Percentiles rank a stretch among this genome's conserved stretches.
Conservation (phyloP, 495 filamentous ascomycete species). For the Talaromyces stipitatus region DNA sequence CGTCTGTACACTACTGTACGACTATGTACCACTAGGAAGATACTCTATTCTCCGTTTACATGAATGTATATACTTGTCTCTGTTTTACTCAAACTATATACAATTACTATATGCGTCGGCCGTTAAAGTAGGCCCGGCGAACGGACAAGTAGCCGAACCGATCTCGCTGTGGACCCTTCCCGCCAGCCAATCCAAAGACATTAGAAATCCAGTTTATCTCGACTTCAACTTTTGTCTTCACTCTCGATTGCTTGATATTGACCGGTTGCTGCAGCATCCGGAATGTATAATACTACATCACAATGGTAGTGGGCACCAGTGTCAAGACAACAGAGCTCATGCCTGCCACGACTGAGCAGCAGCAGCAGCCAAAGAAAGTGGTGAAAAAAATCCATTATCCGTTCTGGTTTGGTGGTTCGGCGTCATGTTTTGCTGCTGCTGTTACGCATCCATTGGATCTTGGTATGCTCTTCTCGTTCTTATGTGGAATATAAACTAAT, state of each 20-base stretch:
- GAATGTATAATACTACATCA: conserved; percentile 2
- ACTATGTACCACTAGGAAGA: not conserved
- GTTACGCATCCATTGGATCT: conserved; percentile 87
- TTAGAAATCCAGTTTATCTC: not conserved
- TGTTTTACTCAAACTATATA: not conserved
- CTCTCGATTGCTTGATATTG: not conserved
- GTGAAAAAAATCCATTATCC: conserved; percentile 55
- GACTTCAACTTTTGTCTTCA: not conserved
- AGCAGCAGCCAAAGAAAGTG: conserved; percentile 17
- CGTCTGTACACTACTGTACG: not conserved
- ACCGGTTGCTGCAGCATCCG: not conserved
- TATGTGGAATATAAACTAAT: not conserved
- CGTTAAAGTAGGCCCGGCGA: not conserved
- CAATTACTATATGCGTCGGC: not conserved
- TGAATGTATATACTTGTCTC: not conserved
- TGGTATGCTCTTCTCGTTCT: conserved; percentile 23
- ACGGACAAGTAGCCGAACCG: not conserved
- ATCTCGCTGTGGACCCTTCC: not conserved
- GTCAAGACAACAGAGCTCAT: conserved; percentile 1
- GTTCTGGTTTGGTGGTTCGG: conserved; percentile 94
- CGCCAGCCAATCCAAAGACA: too few species aligned
- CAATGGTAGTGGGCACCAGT: conserved; percentile 6
- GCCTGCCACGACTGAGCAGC: not conserved
- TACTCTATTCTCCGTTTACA: not conserved
- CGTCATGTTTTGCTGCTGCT: conserved; percentile 80